A percentile compares a stretch with the other conserved stretches of the same genome.
Evolutionary conservation across 1,284 basidiomycete genomes (phyloP).

Genomic region (Agaricales sp.): DNA sequence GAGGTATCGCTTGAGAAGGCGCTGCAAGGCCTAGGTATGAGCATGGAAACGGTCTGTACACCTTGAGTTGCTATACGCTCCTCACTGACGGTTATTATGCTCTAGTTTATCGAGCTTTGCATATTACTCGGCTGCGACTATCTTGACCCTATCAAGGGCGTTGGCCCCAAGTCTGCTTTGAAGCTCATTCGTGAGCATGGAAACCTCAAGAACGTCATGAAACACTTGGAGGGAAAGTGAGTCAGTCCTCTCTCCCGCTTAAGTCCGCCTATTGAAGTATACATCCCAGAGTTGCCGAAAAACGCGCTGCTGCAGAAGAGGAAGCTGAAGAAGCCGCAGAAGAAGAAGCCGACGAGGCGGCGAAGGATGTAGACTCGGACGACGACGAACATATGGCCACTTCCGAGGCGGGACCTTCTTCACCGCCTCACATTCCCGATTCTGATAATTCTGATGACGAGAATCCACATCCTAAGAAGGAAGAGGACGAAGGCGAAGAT

Average conservation of each 20-base stretch:
- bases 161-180: slow-evolving; percentile 93
- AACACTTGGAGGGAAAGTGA: slow-evolving; percentile 74
- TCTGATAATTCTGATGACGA: slow-evolving; percentile 16
- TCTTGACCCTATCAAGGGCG: slow-evolving; percentile 89
- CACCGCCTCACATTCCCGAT: no score
- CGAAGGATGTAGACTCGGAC: slow-evolving; percentile 17
- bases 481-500: slow-evolving; percentile 16
- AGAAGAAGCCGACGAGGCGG: slow-evolving; percentile 14
- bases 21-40: slow-evolving; percentile 84
- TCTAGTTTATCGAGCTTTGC: slow-evolving; percentile 92
- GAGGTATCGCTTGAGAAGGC: slow-evolving; percentile 83
- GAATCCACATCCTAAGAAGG: slow-evolving; percentile 8
- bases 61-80: slow-evolving; percentile 4
- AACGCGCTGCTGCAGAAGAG: slow-evolving; percentile 30
- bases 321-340: slow-evolving; percentile 38
- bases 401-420: not conserved
- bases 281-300: not conserved
- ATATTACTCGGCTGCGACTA: slow-evolving; percentile 98
- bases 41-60: slow-evolving; percentile 76
- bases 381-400: slow-evolving; percentile 14
- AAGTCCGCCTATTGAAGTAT: not conserved
- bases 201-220: slow-evolving; percentile 73
- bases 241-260: slow-evolving; percentile 14
- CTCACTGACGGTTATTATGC: not conserved
- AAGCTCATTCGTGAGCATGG: slow-evolving; percentile 88